Conservation (phyloP, 2,329 filamentous ascomycete genomes). For the Cordyceps tenuipes region DNA sequence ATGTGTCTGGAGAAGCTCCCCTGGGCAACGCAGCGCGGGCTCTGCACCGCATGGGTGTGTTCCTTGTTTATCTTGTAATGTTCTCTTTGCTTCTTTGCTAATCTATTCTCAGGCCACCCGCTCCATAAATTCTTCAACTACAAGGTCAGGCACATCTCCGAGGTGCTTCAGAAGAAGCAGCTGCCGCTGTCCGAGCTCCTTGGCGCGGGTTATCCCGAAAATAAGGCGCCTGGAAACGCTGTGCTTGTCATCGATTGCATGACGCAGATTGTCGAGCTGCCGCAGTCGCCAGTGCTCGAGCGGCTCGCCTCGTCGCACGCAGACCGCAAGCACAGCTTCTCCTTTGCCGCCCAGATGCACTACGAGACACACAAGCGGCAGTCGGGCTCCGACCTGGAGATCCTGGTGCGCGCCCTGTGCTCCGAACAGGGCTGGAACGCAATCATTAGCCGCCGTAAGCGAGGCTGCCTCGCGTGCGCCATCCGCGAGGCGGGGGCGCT, state of each 20-base stretch:
- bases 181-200: conserved; percentile 41
- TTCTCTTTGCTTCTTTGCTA: conserved; percentile 12
- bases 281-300: conserved; percentile 39
- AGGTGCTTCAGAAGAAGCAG: conserved; percentile 41
- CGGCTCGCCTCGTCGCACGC: conserved; percentile 25
- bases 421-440: conserved; percentile 68
- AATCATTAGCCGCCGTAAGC: conserved; percentile 55
- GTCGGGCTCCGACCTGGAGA: conserved; percentile 57
- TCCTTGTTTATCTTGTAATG: neutral
- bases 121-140: conserved; percentile 57
- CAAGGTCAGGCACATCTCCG: conserved; percentile 49
- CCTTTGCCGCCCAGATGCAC: conserved; percentile 44
- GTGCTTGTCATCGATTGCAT: conserved; percentile 58
- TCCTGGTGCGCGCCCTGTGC: conserved; percentile 64
- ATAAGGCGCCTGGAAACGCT: conserved; percentile 21
- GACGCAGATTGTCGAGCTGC: conserved; percentile 40
- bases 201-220: conserved; percentile 24
- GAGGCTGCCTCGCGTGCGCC: conserved; percentile 65
- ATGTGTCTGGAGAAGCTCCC: conserved; percentile 38
- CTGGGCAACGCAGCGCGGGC: conserved; percentile 37
- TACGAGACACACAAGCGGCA: conserved; percentile 48
- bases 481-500: conserved; percentile 66
- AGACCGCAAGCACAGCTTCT: conserved; percentile 30
- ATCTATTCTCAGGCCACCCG: conserved; percentile 42
- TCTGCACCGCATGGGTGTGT: conserved; percentile 40